Base-by-base conservation (phyloP, 768 basidiomycete genomes). In the Russula abietina region DNA sequence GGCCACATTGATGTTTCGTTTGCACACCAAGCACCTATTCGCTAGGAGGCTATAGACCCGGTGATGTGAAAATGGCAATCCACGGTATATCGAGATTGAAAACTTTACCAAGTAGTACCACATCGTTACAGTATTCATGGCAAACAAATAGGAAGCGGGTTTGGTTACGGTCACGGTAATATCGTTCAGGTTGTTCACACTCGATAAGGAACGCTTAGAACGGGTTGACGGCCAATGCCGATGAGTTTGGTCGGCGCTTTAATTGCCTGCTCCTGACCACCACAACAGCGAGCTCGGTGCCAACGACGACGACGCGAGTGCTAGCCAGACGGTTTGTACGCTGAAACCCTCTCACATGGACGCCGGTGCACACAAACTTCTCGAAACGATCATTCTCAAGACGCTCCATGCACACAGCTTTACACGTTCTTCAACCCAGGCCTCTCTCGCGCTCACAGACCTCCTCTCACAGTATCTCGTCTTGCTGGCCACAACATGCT, bases 371-470 rank as follows among this genome's bases (percentile, higher is more conserved):
- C 75, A 80, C 64, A 86, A 82, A 69, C 71, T 89, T 59, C 78
- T 91, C 62, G 88, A 90, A 74, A 79, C 85, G 3, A 83, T 81
- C 0, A 81, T 83, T 1, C 79, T 85, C 71, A 82, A 84, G 59
- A 87, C 88, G 19, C 79, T 92, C 17, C 89, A 92, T 66, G 86
- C 89, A 0, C 84, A 91, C 67, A 80, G 80, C 65, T 93, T 93
- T 74, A 83, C 87, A 41, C 81, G 88, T 55, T 81, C 90, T 0
- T 93, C 91, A 3, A 75, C 83, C 1, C 86, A 88, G 69, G 89
- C 91, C 3, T 79, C 85, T 11, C 74, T 81, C 28, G 81, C 87
- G 19, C 79, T 93, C 52, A 87, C 88, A 14, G 89, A 88, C 73
- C 77, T 92, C 65, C 81, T 93, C 66, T 79, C 87, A 41, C 85